A percentile compares a stretch with the other conserved stretches of the same genome.
Evolutionary conservation across 345 rosid species (phyloP).

Genomic region (Mallotus nudiflorus): DNA sequence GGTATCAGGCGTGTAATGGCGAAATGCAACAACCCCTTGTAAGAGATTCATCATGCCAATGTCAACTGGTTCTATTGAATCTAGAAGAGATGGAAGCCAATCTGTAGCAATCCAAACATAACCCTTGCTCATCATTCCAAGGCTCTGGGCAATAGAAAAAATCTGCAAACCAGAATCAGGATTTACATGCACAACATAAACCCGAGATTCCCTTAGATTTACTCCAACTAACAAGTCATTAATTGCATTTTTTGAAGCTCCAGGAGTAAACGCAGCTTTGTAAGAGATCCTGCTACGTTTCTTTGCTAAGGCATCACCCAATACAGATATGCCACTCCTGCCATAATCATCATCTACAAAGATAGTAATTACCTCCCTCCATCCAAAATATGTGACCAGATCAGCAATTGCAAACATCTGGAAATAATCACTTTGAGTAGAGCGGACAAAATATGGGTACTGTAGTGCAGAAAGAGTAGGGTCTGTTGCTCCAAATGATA

Average conservation of each 20-base stretch:
- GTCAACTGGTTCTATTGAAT: slow-evolving; percentile 49
- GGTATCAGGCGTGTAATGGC: slow-evolving; percentile 77
- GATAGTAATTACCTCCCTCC: slow-evolving; percentile 85
- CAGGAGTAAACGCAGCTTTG: slow-evolving; percentile 71
- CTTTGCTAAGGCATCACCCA: slow-evolving; percentile 76
- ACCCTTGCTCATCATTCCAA: slow-evolving; percentile 65
- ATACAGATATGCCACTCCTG: slow-evolving; percentile 65
- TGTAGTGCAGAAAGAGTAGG: slow-evolving; percentile 61
- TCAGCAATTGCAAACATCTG: slow-evolving; percentile 92
- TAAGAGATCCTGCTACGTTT: slow-evolving; percentile 70
- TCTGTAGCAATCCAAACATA: slow-evolving; percentile 97
- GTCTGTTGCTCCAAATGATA: slow-evolving; percentile 73
- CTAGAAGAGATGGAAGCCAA: slow-evolving; percentile 84
- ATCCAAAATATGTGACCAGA: slow-evolving; percentile 52
- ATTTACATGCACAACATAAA: slow-evolving; percentile 84
- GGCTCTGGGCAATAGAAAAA: slow-evolving; percentile 64
- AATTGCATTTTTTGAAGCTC: slow-evolving; percentile 45
- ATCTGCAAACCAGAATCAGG: slow-evolving; percentile 78
- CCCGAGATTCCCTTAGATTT: slow-evolving; percentile 78
- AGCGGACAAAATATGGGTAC: slow-evolving; percentile 65
- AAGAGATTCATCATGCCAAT: slow-evolving; percentile 52
- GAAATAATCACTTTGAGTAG: slow-evolving; percentile 57
- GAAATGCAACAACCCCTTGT: slow-evolving; percentile 87
- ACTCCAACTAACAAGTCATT: slow-evolving; percentile 54
- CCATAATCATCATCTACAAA: slow-evolving; percentile 94